These are phyloP conservation scores for Epichloe coenophiala DNA, from an alignment of 2,329 filamentous ascomycete genomes.

Conservation along the genomic window DNA sequence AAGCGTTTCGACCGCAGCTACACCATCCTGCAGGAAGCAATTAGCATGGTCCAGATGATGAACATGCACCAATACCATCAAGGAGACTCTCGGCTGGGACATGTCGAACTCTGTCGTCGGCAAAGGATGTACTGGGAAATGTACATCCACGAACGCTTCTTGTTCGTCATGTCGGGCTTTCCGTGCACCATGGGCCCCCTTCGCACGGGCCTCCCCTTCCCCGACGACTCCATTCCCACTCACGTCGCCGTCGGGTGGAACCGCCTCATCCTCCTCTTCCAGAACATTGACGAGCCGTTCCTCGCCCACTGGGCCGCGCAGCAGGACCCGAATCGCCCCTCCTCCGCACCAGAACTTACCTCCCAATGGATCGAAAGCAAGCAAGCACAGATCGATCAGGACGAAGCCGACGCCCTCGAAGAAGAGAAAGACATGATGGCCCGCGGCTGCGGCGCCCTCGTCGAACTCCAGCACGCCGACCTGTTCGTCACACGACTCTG, in stretches of 20 bases:
- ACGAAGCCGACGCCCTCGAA: slow-evolving; percentile 20
- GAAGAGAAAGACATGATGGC: slow-evolving; percentile 14
- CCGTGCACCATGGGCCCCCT: slow-evolving; percentile 22
- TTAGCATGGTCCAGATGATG: slow-evolving; percentile 29
- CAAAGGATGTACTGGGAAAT: slow-evolving; percentile 14
- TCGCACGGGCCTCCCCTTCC: slow-evolving; percentile 16
- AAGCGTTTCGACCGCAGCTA: slow-evolving; percentile 33
- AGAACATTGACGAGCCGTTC: slow-evolving; percentile 25
- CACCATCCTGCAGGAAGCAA: slow-evolving; percentile 33
- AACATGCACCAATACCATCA: slow-evolving; percentile 27
- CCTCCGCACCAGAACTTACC: slow-evolving; percentile 14
- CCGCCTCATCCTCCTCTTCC: slow-evolving; percentile 23
- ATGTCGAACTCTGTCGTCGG: slow-evolving; percentile 8
- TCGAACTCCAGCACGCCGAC: slow-evolving; percentile 27
- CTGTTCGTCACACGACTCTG: slow-evolving; percentile 27
- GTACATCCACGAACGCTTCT: slow-evolving; percentile 27
- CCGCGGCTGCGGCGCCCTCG: slow-evolving; percentile 15
- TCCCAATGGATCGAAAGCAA: slow-evolving; percentile 27
- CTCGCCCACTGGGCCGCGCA: slow-evolving; percentile 23
- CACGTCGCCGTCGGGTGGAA: slow-evolving; percentile 25
- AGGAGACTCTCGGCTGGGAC: slow-evolving; percentile 7
- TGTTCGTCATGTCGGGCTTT: slow-evolving; percentile 36
- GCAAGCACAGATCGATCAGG: slow-evolving; percentile 25
- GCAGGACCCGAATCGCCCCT: slow-evolving; percentile 9
- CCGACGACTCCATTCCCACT: slow-evolving; percentile 20